These are phyloP conservation scores for Lentinula guzmanii DNA, from an alignment of 768 basidiomycete genomes.

Conservation along the genomic window DNA sequence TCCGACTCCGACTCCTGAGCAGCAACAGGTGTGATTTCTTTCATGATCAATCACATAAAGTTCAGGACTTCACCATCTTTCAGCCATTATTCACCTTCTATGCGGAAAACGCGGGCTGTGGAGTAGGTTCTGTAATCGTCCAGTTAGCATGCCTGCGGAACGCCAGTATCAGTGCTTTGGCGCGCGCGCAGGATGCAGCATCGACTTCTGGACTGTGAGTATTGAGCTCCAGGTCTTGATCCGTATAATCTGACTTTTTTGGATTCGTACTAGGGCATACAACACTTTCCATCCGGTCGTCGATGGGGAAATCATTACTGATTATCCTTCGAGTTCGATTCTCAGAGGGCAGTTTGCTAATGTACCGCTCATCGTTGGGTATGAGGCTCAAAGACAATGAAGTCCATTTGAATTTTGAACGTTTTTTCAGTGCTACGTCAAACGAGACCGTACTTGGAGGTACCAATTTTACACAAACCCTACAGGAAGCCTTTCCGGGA, in stretches of 20 bases:
- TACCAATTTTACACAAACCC: conserved; percentile 26
- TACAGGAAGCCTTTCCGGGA: conserved; percentile 38
- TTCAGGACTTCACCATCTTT: neutral
- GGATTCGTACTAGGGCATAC: conserved; percentile 33
- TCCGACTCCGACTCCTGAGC: conserved; percentile 43
- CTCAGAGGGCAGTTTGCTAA: conserved; percentile 35
- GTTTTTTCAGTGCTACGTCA: conserved; percentile 37
- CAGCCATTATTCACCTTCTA: conserved; percentile 52
- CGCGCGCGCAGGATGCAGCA: conserved; percentile 48
- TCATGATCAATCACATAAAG: neutral
- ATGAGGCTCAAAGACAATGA: conserved; percentile 11
- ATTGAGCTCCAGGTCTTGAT: neutral
- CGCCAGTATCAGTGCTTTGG: conserved; percentile 44
- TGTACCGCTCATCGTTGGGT: conserved; percentile 61
- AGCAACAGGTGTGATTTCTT: conserved; percentile 38
- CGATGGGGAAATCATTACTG: conserved; percentile 45
- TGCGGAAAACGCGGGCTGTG: conserved; percentile 44
- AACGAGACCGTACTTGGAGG: conserved; percentile 52
- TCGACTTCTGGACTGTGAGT: conserved; percentile 35
- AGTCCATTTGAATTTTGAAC: neutral
- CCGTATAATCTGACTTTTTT: conserved; percentile 3
- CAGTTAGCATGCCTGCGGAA: conserved; percentile 43
- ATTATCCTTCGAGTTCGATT: conserved; percentile 44
- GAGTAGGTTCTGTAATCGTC: conserved; percentile 22
- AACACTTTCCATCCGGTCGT: conserved; percentile 47